phyloP scores from a whole-genome alignment of 2,329 filamentous ascomycete species.

The Pseudogymnoascus pannorum region DNA sequence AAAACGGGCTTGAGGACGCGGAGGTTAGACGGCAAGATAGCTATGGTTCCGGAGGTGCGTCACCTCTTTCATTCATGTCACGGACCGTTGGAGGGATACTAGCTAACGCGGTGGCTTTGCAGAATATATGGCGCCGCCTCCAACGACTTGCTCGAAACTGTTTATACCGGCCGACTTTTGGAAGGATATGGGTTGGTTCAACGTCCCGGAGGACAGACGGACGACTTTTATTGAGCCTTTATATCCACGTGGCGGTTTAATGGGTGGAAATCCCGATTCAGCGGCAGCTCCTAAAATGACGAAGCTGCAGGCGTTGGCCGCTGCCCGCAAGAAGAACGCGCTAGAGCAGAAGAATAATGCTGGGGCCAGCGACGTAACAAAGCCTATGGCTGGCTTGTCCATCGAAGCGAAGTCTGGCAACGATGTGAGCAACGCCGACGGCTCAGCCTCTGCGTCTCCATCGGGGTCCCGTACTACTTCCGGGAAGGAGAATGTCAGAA shows the following conservation, averaged over 20 bases:
- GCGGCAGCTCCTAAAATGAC: slow-evolving; percentile 66
- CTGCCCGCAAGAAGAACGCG: slow-evolving; percentile 76
- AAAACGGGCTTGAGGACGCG: neutral
- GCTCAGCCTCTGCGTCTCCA: neutral
- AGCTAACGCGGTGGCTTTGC: neutral
- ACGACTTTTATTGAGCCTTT: slow-evolving; percentile 57
- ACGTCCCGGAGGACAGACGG: slow-evolving; percentile 58
- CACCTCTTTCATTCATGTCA: slow-evolving; percentile 12
- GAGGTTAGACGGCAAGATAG: neutral
- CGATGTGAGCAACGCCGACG: neutral
- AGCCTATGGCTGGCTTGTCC: slow-evolving; percentile 22
- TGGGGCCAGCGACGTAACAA: slow-evolving; percentile 18
- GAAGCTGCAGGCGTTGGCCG: slow-evolving; percentile 84
- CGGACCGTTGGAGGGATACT: neutral
- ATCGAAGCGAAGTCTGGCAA: neutral
- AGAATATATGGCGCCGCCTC: slow-evolving; percentile 11
- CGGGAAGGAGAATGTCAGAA: slow-evolving; percentile 14
- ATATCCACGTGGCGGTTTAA: slow-evolving; percentile 55
- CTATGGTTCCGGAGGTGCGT: slow-evolving; percentile 22
- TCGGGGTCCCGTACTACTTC: neutral
- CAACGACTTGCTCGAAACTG: slow-evolving; percentile 19
- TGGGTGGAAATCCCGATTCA: slow-evolving; percentile 69
- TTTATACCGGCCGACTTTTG: slow-evolving; percentile 59
- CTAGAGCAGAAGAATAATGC: slow-evolving; percentile 45
- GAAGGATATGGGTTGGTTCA: slow-evolving; percentile 76